A percentile compares a stretch with the other conserved stretches of the same genome.
Evolutionary conservation across 2,329 filamentous ascomycete species (phyloP).

Genomic region (Pseudogymnoascus sp.): DNA sequence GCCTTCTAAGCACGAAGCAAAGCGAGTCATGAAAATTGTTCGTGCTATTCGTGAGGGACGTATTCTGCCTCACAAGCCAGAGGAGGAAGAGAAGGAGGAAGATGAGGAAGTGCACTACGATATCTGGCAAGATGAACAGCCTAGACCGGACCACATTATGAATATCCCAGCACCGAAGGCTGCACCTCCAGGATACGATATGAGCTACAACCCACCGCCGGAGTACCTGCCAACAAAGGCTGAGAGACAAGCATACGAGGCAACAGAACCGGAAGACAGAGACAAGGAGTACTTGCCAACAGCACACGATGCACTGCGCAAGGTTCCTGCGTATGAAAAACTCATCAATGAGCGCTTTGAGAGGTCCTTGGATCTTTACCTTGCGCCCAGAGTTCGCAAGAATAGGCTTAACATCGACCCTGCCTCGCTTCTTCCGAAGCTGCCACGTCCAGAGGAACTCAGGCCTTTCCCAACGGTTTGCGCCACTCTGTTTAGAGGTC

Average conservation of each 20-base stretch:
- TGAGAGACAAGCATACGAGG: conserved; percentile 79
- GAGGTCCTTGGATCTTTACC: conserved; percentile 86
- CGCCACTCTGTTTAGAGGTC: conserved; percentile 78
- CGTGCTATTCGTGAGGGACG: conserved; percentile 90
- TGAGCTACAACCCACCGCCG: conserved; percentile 91
- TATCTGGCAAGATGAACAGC: conserved; percentile 88
- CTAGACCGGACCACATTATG: conserved; percentile 79
- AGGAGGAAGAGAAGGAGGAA: conserved; percentile 61
- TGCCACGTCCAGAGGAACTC: conserved; percentile 86
- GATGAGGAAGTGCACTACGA: conserved; percentile 67
- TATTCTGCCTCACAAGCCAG: conserved; percentile 81
- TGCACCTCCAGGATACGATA: conserved; percentile 84
- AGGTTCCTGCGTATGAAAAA: conserved; percentile 81
- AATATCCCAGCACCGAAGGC: conserved; percentile 91
- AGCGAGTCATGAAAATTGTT: conserved; percentile 94
- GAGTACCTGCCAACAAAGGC: conserved; percentile 86
- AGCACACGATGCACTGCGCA: conserved; percentile 74
- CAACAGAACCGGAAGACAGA: conserved; percentile 78
- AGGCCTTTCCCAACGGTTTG: conserved; percentile 91
- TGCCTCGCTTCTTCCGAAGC: conserved; percentile 80
- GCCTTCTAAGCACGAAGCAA: conserved; percentile 93
- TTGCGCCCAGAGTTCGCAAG: conserved; percentile 83
- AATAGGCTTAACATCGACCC: conserved; percentile 97
- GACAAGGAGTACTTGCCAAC: conserved; percentile 82
- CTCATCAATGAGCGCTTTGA: conserved; percentile 97